These are phyloP conservation scores for Backusella australiensis DNA, from an alignment of 192 early-diverging fungal species.

Conservation along the genomic window DNA sequence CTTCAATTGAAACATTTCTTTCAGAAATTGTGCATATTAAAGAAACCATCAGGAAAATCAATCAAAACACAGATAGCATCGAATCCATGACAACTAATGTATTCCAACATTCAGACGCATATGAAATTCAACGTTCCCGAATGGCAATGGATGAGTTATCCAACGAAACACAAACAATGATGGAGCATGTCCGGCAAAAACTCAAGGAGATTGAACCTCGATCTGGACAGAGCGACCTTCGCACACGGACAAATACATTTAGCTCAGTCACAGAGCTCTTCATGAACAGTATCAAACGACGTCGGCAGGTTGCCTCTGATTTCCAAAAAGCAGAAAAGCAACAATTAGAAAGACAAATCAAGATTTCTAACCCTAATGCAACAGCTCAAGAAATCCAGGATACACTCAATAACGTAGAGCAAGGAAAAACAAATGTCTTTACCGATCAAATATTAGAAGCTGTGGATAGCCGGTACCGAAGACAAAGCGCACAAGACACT, in stretches of 20 bases:
- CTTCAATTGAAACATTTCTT: slow-evolving; percentile 17
- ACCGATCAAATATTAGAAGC: slow-evolving; percentile 56
- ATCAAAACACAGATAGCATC: slow-evolving; percentile 15
- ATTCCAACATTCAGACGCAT: slow-evolving; percentile 27
- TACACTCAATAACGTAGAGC: slow-evolving; percentile 43
- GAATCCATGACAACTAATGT: slow-evolving; percentile 14
- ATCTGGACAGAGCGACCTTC: slow-evolving; percentile 23
- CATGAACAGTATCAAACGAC: slow-evolving; percentile 30
- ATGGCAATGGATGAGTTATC: slow-evolving; percentile 14
- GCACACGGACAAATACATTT: slow-evolving; percentile 31
- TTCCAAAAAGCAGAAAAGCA: slow-evolving; percentile 33
- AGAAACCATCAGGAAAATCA: slow-evolving; percentile 26
- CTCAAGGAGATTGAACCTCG: slow-evolving; percentile 35
- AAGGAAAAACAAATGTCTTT: slow-evolving; percentile 50
- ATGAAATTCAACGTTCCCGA: slow-evolving; percentile 17
- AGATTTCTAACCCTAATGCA: slow-evolving; percentile 51
- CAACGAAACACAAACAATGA: slow-evolving; percentile 20
- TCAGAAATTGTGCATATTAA: slow-evolving; percentile 27
- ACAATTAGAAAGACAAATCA: slow-evolving; percentile 36
- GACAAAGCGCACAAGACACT: slow-evolving; percentile 32
- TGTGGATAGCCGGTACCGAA: slow-evolving; percentile 42
- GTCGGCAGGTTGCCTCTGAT: slow-evolving; percentile 22
- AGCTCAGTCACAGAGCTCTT: slow-evolving; percentile 21
- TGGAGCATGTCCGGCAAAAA: slow-evolving; percentile 26
- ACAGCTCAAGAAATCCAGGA: slow-evolving; percentile 53